phyloP scores from a whole-genome alignment of 1,139 yeast species.

The Suhomyces maxii region DNA sequence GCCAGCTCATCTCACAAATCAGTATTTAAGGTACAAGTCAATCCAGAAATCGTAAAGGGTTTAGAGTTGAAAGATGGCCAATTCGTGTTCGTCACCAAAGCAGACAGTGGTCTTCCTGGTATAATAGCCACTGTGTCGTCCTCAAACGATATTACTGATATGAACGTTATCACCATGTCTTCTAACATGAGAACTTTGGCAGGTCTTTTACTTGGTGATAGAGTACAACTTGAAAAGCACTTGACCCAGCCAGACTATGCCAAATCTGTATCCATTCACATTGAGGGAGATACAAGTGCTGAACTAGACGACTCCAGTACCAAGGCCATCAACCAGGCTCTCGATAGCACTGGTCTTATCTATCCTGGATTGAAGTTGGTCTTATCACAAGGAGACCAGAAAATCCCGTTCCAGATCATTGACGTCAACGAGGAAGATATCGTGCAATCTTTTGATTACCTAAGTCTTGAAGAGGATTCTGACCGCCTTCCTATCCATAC shows the following conservation, averaged over 20 bases:
- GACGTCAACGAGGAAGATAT: constrained; percentile 25
- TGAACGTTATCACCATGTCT: constrained; percentile 58
- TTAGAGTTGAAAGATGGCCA: constrained; percentile 56
- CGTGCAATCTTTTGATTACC: constrained; percentile 26
- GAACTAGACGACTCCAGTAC: constrained; percentile 4
- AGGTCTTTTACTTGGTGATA: constrained; percentile 71
- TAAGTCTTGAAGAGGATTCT: constrained; percentile 16
- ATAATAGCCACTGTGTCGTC: constrained; percentile 48
- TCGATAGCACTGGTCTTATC: constrained; percentile 54
- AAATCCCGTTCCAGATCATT: constrained; percentile 14
- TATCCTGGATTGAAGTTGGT: constrained; percentile 51
- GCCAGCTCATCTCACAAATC: constrained; percentile 27
- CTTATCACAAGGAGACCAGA: constrained; percentile 4
- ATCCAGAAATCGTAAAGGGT: constrained; percentile 52
- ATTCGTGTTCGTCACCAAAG: constrained; percentile 50
- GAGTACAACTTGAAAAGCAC: constrained; percentile 52
- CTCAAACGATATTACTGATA: constrained; percentile 37
- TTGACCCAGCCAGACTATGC: constrained; percentile 55
- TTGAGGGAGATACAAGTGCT: constrained; percentile 3
- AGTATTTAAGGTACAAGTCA: constrained; percentile 46
- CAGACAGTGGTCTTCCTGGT: constrained; percentile 45
- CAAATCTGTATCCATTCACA: constrained; percentile 19
- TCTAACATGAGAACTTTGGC: constrained; percentile 49
- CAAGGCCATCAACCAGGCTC: constrained; percentile 32
- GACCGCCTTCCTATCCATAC: constrained; percentile 17